Evolutionary conservation across 768 basidiomycete genomes (phyloP).

Genomic region (Serendipita vermifera): DNA sequence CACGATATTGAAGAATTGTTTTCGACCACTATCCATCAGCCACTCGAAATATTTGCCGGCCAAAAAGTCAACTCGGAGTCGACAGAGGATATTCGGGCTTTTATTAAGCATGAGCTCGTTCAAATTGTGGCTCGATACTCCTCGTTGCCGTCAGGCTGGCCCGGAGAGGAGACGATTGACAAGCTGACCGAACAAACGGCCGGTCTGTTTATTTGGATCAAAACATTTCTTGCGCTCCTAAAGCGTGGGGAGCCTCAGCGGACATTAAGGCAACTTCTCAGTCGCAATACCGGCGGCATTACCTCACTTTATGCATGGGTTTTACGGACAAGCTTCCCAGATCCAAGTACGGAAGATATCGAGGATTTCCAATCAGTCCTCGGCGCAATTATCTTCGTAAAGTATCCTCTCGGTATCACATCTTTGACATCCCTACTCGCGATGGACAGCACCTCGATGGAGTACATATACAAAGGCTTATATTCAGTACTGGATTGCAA

Average conservation of each 20-base stretch:
- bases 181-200: neutral
- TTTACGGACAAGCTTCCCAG: neutral
- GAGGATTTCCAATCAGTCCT: neutral
- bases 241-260: neutral
- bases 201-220: constrained; percentile 2
- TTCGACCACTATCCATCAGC: no score
- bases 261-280: neutral
- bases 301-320: neutral
- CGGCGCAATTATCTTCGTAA: neutral
- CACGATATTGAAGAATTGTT: neutral
- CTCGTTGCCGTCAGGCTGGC: neutral
- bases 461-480: neutral
- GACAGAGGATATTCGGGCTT: neutral
- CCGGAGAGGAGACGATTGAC: neutral
- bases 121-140: neutral
- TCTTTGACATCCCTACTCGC: neutral
- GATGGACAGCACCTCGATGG: neutral
- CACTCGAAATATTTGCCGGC: neutral
- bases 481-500: neutral
- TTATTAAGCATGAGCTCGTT: neutral
- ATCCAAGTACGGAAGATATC: neutral
- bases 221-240: neutral
- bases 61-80: neutral
- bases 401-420: neutral
- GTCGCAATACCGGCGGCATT: neutral